Evolutionary conservation across 257 asterid genomes (phyloP).

Genomic region (Solanum okadae): DNA sequence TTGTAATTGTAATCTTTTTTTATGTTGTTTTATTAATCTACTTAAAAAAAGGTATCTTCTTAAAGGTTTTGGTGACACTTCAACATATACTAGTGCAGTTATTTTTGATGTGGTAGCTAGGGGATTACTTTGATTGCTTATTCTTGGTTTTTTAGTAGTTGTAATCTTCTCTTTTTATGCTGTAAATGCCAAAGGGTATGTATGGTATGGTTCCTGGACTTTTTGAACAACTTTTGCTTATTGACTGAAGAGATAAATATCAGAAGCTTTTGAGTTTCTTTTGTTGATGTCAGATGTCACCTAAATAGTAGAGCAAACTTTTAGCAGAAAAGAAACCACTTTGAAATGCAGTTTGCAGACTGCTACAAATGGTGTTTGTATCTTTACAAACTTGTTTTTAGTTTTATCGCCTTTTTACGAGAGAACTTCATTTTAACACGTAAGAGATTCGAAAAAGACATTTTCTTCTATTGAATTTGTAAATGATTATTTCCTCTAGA

Average conservation of each 20-base stretch:
- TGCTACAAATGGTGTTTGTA: neutral
- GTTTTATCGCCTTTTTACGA: neutral
- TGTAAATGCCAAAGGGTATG: neutral
- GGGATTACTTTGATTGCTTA: neutral
- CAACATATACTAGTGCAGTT: neutral
- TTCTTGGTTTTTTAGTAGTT: neutral
- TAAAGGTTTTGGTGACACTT: neutral
- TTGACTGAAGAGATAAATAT: neutral
- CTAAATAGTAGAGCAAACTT: neutral
- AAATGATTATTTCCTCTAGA: neutral
- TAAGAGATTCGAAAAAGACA: neutral
- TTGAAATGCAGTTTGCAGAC: neutral
- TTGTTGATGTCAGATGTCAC: neutral
- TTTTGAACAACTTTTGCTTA: neutral
- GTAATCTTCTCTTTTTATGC: neutral
- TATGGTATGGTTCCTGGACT: neutral
- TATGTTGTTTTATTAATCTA: neutral
- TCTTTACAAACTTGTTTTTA: neutral
- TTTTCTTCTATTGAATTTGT: neutral
- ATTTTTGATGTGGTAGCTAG: neutral
- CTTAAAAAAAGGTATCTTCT: neutral
- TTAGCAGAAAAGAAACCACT: neutral
- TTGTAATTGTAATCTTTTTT: neutral
- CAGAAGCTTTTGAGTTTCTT: neutral
- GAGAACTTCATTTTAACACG: neutral